These are phyloP conservation scores for Aspergillus fumigatus DNA, from an alignment of 2,329 filamentous ascomycete species.

Conservation along the genomic window DNA sequence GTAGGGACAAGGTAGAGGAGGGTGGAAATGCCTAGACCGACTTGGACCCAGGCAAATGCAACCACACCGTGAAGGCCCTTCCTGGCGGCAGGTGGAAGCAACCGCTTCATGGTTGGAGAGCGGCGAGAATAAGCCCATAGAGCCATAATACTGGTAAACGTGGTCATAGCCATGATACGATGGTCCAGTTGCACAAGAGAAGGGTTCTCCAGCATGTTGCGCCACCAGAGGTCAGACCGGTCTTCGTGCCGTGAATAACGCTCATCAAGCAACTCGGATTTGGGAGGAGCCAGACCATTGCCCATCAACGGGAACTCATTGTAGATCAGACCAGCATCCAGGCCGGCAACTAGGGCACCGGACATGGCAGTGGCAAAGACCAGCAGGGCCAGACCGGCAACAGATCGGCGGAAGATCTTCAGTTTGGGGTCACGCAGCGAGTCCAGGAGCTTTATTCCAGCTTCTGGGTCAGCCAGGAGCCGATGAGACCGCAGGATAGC, in stretches of 20 bases:
- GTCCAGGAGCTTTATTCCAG: conserved; percentile 56
- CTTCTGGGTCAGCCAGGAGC: conserved; percentile 63
- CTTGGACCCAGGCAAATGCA: conserved; percentile 77
- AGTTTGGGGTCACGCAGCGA: conserved; percentile 65
- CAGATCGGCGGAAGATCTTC: conserved; percentile 66
- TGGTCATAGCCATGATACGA: conserved; percentile 83
- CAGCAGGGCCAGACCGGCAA: conserved; percentile 65
- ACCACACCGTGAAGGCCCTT: conserved; percentile 74
- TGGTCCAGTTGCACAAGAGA: conserved; percentile 94
- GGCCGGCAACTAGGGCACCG: conserved; percentile 84
- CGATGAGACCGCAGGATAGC: conserved; percentile 73
- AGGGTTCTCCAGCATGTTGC: conserved; percentile 96
- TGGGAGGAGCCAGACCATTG: conserved; percentile 71
- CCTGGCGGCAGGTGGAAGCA: conserved; percentile 53
- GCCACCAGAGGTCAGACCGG: conserved; percentile 83
- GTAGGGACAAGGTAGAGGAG: conserved; percentile 91
- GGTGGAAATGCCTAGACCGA: conserved; percentile 80
- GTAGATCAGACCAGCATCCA: conserved; percentile 96
- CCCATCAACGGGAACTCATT: conserved; percentile 99
- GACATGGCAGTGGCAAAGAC: conserved; percentile 91
- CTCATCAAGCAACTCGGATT: conserved; percentile 73
- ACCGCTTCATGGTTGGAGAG: conserved; percentile 57
- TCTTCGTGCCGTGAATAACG: conserved; percentile 81
- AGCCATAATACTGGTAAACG: conserved; percentile 73
- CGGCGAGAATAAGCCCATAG: conserved; percentile 78